These are phyloP conservation scores for Malania oleifera DNA, from an alignment of 164 flowering plant species.

Conservation along the genomic window DNA sequence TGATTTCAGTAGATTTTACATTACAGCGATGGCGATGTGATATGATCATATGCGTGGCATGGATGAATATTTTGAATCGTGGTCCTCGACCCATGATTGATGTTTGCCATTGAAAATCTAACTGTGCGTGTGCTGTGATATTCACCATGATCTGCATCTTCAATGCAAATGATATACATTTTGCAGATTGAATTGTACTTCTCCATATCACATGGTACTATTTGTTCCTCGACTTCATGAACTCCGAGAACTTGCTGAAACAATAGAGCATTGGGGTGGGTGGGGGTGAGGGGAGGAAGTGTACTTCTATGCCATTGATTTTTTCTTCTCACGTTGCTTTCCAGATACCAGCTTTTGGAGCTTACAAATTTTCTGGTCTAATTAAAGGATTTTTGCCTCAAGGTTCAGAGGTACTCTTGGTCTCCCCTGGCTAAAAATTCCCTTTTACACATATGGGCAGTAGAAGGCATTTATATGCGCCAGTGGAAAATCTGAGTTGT, in stretches of 20 bases:
- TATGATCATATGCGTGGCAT: no score
- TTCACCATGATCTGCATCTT: no score
- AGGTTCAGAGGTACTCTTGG: constrained; percentile 66
- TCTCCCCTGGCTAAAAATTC: neutral
- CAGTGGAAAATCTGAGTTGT: neutral
- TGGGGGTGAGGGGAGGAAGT: neutral
- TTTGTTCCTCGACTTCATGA: no score
- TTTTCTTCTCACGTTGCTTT: constrained; percentile 7
- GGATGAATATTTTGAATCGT: neutral
- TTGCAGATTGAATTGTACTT: neutral
- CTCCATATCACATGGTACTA: no score
- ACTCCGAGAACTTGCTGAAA: no score
- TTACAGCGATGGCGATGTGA: neutral
- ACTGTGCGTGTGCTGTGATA: no score
- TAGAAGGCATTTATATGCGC: neutral
- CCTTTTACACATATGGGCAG: neutral
- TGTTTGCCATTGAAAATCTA: no score
- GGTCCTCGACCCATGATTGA: neutral
- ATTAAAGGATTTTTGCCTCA: constrained; percentile 51
- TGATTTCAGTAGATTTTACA: neutral
- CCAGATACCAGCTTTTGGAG: constrained; percentile 82
- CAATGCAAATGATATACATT: no score
- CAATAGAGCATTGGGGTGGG: no score
- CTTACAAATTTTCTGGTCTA: constrained; percentile 55
- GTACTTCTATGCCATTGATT: no score